These are phyloP conservation scores for Solanum verrucosum DNA, from an alignment of 257 asterid genomes.

Conservation along the genomic window DNA sequence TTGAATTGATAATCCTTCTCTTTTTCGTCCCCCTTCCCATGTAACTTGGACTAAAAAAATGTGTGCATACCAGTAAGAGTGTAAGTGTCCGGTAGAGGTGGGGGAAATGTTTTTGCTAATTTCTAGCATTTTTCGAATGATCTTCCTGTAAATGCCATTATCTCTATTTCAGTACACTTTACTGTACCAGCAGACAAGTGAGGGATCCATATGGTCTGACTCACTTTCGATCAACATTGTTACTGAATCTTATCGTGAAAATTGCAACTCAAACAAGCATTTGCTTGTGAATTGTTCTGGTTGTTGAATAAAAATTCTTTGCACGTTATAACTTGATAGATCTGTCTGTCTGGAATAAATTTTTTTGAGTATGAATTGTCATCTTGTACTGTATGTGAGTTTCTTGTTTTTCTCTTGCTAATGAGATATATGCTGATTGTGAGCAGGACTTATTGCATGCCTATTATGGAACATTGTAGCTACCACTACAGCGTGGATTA, in stretches of 20 bases:
- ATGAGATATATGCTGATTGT: slow-evolving; percentile 8
- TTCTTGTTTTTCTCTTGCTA: neutral
- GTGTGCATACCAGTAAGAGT: neutral
- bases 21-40: neutral
- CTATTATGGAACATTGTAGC: slow-evolving; percentile 81
- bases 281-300: neutral
- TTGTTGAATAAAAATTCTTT: neutral
- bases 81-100: neutral
- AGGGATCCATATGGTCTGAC: neutral
- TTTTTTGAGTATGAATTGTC: neutral
- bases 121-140: neutral
- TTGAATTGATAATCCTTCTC: neutral
- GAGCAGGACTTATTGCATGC: slow-evolving; percentile 61
- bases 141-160: neutral
- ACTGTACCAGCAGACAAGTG: neutral
- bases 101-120: neutral
- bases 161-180: neutral
- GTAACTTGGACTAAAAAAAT: neutral
- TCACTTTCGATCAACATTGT: neutral
- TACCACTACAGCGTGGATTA: slow-evolving; percentile 89
- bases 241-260: neutral
- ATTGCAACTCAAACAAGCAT: neutral
- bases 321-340: neutral
- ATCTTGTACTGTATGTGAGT: neutral
- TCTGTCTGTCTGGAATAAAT: neutral